Evolutionary conservation across 2,329 filamentous ascomycete species (phyloP), one percentile per base, ranked within the genome.

Genomic region (Xylaria sp.): DNA sequence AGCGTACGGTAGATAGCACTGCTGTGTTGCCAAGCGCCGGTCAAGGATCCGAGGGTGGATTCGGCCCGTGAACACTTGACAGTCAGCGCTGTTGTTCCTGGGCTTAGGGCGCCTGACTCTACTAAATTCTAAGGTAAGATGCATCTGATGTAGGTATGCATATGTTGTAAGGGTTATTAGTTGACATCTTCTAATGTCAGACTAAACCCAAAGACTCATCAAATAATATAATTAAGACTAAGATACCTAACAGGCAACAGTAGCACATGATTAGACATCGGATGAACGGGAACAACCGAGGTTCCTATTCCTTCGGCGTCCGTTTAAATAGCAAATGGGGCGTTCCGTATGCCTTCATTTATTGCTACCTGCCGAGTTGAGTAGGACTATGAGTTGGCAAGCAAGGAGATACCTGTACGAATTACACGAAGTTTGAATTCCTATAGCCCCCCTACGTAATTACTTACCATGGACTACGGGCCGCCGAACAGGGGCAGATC

Each of bases 291-390:
- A 28, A 23, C n/a, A 3, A 13, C 51, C 51, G 28, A 54, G 31
- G 49, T 10, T 53, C 28, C 15, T 33, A 28, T n/a, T 53, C 28
- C 49, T 33, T 53, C 49, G 17, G 26, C 49, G 7, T 31, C 17
- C 15, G 26, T 33, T 33, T n/a, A 31, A 31, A 33, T 33, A 33
- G 26, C 46, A 49, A 48, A 5, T 9, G 46, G 23, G 20, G 26
- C 26, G 31, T 51, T 51, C 6, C 48, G 48, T 28, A 17, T 51
- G 6, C 10, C 13, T 15, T 31, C 48, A 51, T 31, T 53, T 31
- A 53, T n/a, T 31, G 26, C 15, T 33, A 53, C 49, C 49, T 53
- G 49, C 49, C 49, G 17, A 53, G 26, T 53, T 53, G 26, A 33
- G 49, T 9, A 33, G 48, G 17, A 31, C 48, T 17, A n/a, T 31